Evolutionary conservation across 192 early-diverging fungal genomes (phyloP), one percentile per base, ranked within the genome.

Genomic region (Entrophospora sp.): DNA sequence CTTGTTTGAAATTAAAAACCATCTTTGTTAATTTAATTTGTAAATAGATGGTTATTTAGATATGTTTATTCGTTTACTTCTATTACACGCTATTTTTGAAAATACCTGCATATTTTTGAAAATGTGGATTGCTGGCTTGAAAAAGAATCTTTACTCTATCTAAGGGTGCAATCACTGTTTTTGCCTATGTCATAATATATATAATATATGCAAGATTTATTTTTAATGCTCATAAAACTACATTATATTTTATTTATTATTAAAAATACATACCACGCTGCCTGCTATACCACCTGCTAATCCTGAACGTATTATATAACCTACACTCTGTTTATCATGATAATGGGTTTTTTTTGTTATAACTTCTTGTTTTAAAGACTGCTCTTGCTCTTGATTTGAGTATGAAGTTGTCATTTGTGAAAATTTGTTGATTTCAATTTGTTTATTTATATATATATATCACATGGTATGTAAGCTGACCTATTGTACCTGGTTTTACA

Each of bases 121-220:
- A 92, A 35, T 80, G 61, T 22, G 88, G 84, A 64, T 87, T 86
- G 71, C 82, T 85, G 20, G 91, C 76, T 77, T 92, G 91, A 49
- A 92, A 92, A 45, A 92, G 70, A 24, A 92, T 92, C 75, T 92
- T 92, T 27, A 92, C 88, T 42, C 91, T 81, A 71, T 92, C 91
- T 45, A 92, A 67, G 10, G 91, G 91, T 32, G 91, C 91, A 68
- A 91, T 85, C 0, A 79, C 78, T 4, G 89, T 85, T 61, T 90
- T 92, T 7, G 85, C 90, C 88, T 79, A 70, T 35, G 34, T n/a
- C 35, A 5, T 5, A 16, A 6, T 31, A 42, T 38, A 52, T 16
- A 43, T 2, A 20, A 36, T 20, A 20, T 20, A 45, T 46, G 27
- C 4, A 16, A 16, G 18, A 38, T 40, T 12, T 52, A 8, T 2